These are phyloP conservation scores for Russula brevipes DNA, from an alignment of 768 basidiomycete species.

Conservation along the genomic window DNA sequence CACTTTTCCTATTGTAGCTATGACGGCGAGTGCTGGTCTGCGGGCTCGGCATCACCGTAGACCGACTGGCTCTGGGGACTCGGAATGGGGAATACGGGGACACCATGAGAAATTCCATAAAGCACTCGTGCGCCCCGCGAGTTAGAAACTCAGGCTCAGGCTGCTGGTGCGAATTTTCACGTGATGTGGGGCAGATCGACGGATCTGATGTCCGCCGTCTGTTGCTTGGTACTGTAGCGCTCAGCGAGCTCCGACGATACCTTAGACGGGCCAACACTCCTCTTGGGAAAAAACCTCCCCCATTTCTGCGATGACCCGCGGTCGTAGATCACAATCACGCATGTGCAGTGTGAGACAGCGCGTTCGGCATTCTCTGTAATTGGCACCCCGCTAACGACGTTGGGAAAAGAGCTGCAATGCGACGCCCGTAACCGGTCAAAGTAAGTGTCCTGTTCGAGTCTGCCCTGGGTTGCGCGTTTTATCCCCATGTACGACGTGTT, in stretches of 20 bases:
- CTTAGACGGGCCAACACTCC: conserved; percentile 7
- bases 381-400: neutral
- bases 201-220: no score
- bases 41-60: no score
- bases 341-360: conserved; percentile 21
- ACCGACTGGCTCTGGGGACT: no score
- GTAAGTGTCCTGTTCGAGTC: conserved; percentile 5
- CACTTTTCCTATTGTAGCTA: no score
- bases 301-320: conserved; percentile 14
- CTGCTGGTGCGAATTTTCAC: no score
- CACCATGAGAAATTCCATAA: no score
- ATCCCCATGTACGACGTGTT: no score
- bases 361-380: neutral
- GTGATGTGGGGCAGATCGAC: no score
- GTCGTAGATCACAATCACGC: neutral
- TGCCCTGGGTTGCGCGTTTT: neutral
- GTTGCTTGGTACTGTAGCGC: neutral
- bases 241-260: conserved; percentile 12
- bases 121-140: no score
- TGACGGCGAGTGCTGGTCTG: no score
- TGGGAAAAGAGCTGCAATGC: conserved; percentile 15
- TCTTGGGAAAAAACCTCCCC: conserved; percentile 22
- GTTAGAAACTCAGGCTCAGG: no score
- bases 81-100: no score
- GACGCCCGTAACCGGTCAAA: conserved; percentile 21